Evolutionary conservation across 2,329 filamentous ascomycete genomes (phyloP), one percentile per base, ranked within the genome.

Genomic region (Helotiales sp.): DNA sequence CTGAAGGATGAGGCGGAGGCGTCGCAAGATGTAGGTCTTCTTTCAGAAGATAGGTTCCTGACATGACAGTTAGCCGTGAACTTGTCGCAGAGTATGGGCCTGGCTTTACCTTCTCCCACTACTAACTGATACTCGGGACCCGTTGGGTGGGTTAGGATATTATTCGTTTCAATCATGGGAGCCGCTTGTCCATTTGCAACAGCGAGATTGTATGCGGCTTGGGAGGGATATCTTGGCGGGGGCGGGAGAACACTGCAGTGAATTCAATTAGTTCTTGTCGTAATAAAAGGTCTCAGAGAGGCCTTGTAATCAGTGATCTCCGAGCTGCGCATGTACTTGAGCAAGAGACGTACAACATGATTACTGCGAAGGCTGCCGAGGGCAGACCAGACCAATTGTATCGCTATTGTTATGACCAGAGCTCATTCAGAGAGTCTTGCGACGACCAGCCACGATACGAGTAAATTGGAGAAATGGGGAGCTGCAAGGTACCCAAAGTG

Each of bases 21-120:
- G 93, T 97, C 44, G 95, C 93, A 57, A 99, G 87, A 66, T 92
- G 89, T 27, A 99, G 79, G 72, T 96, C 91, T 75, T 99, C 93
- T 72, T 92, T 89, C 42, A 98, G 83, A 22, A 90, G 82, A 70
- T 99, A 99, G 60, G 90, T 93, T 69, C 93, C 91, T 95, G 66
- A 53, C 31, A 42, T 36, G 46, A 22, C 48, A 13, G 50, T 70
- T 52, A 67, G 59, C 50, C 19, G 34, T 30, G 33, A 48, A 25
- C 19, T 24, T 38, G 8, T 17, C 19, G 19, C 7, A 34, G 24
- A 13, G 36, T n/a, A 56, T 57, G 55, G 53, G 57, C 59, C 59
- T 38, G 44, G 42, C 44, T 59, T 29, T 49, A 90, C 92, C 95
- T 85, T 99, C 95, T 73, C 93, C 95, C 48, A 93, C 92, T 42